These are phyloP conservation scores for Pestalotiopsis sp. DNA, from an alignment of 2,329 filamentous ascomycete species.

Conservation along the genomic window DNA sequence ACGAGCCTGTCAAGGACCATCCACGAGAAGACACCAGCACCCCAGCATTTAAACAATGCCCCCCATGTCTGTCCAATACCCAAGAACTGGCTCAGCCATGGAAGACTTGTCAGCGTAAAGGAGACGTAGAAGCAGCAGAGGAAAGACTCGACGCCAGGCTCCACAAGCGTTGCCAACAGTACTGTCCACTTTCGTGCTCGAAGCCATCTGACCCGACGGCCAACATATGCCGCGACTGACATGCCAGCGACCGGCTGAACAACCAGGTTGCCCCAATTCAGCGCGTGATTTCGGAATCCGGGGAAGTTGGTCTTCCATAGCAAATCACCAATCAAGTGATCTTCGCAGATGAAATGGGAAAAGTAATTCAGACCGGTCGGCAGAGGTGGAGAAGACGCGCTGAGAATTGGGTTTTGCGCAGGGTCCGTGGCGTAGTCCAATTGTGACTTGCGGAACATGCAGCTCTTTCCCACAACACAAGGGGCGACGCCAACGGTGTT, in stretches of 20 bases:
- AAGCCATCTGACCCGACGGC: slow-evolving; percentile 84
- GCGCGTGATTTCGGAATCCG: slow-evolving; percentile 75
- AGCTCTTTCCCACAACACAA: slow-evolving; percentile 95
- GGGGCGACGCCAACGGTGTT: slow-evolving; percentile 90
- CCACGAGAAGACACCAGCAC: slow-evolving; percentile 69
- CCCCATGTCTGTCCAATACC: slow-evolving; percentile 68
- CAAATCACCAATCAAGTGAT: slow-evolving; percentile 91
- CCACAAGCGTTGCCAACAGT: slow-evolving; percentile 82
- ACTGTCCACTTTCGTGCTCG: slow-evolving; percentile 95
- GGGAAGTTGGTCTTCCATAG: slow-evolving; percentile 75
- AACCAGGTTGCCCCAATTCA: slow-evolving; percentile 83
- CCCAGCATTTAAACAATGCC: slow-evolving; percentile 68
- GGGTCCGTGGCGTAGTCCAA: slow-evolving; percentile 72
- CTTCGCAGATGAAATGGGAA: slow-evolving; percentile 95
- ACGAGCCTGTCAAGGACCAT: slow-evolving; percentile 73
- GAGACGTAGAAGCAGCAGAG: slow-evolving; percentile 81
- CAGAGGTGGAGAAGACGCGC: slow-evolving; percentile 40
- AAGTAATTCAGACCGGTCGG: slow-evolving; percentile 85
- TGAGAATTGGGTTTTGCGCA: slow-evolving; percentile 44
- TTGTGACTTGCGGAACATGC: slow-evolving; percentile 96
- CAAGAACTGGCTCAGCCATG: slow-evolving; percentile 58
- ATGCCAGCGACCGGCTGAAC: slow-evolving; percentile 89
- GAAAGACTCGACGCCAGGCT: slow-evolving; percentile 89
- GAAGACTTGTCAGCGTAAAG: slow-evolving; percentile 76
- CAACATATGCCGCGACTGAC: slow-evolving; percentile 75